Evolutionary conservation across 768 basidiomycete genomes (phyloP).

Genomic region (Rhodosporidiobolus sp.): DNA sequence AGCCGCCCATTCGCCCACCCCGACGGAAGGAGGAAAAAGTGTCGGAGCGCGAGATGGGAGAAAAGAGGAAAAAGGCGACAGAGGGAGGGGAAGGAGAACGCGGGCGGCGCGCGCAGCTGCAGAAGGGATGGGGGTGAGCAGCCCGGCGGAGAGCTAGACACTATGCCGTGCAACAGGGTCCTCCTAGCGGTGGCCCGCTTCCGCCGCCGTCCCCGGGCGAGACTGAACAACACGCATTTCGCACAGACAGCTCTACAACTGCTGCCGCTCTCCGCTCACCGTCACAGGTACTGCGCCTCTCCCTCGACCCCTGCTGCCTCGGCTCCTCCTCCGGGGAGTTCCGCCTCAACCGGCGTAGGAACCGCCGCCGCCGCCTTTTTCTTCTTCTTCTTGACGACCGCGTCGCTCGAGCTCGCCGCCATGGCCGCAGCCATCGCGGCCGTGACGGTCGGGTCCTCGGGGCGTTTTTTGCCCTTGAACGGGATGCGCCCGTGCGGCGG

Average conservation of each 20-base stretch:
- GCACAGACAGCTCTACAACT: no score
- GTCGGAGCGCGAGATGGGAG: no score
- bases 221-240: no score
- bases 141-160: no score
- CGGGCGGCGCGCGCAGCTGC: no score
- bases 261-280: no score
- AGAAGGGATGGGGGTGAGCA: no score
- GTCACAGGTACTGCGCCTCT: not conserved
- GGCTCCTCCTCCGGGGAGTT: not conserved
- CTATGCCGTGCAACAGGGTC: no score
- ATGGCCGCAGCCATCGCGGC: constrained; percentile 7
- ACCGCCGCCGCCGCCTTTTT: not conserved
- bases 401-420: constrained; percentile 6
- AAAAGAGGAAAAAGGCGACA: not conserved
- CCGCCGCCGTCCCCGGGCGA: no score
- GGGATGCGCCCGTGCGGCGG: constrained; percentile 19
- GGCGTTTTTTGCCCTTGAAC: constrained; percentile 30
- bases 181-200: no score
- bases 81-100: not conserved
- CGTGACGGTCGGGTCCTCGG: constrained; percentile 24
- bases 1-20: no score
- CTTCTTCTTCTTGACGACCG: constrained; percentile 22
- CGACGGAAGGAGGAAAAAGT: no score
- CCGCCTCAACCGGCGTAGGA: not conserved
- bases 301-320: not conserved